Conservation (phyloP, 73 alveolate species). For the Paramecium biaurelia region DNA sequence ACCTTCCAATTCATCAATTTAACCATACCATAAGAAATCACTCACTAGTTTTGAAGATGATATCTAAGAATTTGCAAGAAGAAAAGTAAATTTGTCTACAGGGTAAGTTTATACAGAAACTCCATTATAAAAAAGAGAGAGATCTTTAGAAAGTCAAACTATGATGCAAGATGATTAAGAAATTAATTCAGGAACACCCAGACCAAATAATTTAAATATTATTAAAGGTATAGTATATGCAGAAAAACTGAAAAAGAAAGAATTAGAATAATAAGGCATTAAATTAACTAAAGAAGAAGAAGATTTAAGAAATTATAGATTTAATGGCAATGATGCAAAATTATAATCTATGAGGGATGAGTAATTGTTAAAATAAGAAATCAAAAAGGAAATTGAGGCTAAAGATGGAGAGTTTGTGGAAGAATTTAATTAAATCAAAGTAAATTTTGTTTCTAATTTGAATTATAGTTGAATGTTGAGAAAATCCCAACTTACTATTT, state of each 20-base stretch:
- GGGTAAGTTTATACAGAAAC: slow-evolving; percentile 44
- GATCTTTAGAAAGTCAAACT: neutral
- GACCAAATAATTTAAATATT: neutral
- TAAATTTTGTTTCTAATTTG: neutral
- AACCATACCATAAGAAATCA: slow-evolving; percentile 54
- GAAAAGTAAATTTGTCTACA: slow-evolving; percentile 36
- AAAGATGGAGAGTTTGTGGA: neutral
- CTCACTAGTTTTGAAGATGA: slow-evolving; percentile 52
- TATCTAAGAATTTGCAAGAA: slow-evolving; percentile 45
- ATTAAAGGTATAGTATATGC: slow-evolving; percentile 1
- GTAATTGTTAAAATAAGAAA: neutral
- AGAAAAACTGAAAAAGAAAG: slow-evolving; percentile 8
- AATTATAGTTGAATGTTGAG: neutral
- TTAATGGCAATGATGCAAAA: neutral
- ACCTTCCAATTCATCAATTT: neutral
- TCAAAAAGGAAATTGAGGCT: neutral
- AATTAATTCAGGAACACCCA: neutral
- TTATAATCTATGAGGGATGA: slow-evolving; percentile 23
- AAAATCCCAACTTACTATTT: neutral
- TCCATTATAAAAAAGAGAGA: neutral
- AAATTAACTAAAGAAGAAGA: neutral
- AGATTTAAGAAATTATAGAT: neutral
- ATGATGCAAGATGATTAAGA: neutral
- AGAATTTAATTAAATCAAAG: neutral
- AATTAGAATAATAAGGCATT: neutral